Base-by-base conservation (phyloP, 1,284 basidiomycete species). In the Clitocybe nebularis region DNA sequence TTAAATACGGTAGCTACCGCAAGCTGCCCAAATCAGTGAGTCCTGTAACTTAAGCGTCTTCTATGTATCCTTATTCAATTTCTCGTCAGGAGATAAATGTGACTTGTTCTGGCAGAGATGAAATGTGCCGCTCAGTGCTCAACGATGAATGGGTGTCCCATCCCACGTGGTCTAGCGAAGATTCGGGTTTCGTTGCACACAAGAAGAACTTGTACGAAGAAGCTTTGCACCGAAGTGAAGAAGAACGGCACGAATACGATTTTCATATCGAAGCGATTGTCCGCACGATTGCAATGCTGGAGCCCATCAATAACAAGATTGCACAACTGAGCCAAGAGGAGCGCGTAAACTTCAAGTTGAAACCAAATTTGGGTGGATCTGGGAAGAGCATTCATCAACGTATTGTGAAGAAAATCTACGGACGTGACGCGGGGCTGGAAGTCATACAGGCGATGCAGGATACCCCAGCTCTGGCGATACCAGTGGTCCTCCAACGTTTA, bases 191-290 rank as follows among this genome's bases (percentile, higher is more conserved):
- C 69, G 73, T 89, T 39, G 81, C 91, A 0, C 89, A 93, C 63
- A 89, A 89, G 69, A 97, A 96, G 77, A 99, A 98, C 64, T 75
- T 86, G 1, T 98, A 91, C 64, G 95, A 98, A 61, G 95, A 98
- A 58, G 94, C 94, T 0, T 76, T 98, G n/a, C 94, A 97, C 67
- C 88, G 93, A 35, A 90, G 87, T 41, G 95, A 99, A 60, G 95
- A 99, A 62, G 96, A 99, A 63, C 83, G 95, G 7, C 95, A 98
- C 66, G 95, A 98, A 65, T 99, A 98, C 63, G 95, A 98, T 64
- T 99, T 96, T 71, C 93, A 99, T 63, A 93, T 98, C 56, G 95
- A 98, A 60, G 95, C 93, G n/a, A 91, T 98, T 56, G 76, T 86
- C 14, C 86, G 93, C 37, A 97, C 95, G 5, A 95, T 98, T 54